Conservation (phyloP, 73 alveolate genomes). For the Effrenium voratum region DNA sequence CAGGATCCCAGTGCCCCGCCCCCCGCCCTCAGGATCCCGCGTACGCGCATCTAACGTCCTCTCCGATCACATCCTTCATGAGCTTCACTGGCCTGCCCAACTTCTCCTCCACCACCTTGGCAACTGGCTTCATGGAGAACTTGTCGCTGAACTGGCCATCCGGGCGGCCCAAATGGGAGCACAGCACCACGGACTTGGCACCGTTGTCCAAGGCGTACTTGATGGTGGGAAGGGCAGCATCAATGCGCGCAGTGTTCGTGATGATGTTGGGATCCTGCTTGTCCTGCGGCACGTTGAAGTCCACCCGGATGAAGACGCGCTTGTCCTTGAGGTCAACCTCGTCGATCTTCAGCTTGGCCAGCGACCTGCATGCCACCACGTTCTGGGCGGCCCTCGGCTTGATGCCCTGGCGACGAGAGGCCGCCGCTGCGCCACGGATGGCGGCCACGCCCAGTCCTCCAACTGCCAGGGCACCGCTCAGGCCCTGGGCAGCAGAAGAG, state of each 20-base stretch:
- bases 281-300: constrained; percentile 98
- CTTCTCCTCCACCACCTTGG: constrained; percentile 95
- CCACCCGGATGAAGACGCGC: constrained; percentile 98
- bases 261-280: constrained; percentile 95
- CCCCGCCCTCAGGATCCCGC: constrained; percentile 95
- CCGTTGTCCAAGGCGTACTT: constrained; percentile 97
- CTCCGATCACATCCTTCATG: constrained; percentile 97
- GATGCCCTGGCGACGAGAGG: constrained; percentile 59
- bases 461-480: constrained; percentile 80
- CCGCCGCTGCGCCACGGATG: constrained; percentile 52
- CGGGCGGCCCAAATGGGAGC: constrained; percentile 98
- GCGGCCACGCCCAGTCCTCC: constrained; percentile 79
- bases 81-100: constrained; percentile 95
- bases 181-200: constrained; percentile 97
- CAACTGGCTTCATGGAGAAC: constrained; percentile 97
- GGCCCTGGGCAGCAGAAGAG: constrained; percentile 68
- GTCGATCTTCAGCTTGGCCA: constrained; percentile 52
- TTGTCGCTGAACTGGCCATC: constrained; percentile 97
- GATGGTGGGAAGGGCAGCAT: constrained; percentile 97
- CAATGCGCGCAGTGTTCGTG: constrained; percentile 97
- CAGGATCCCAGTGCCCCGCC: constrained; percentile 96
- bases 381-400: constrained; percentile 46
- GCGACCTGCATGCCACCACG: constrained; percentile 46
- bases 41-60: constrained; percentile 96
- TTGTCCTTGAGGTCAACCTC: constrained; percentile 94